A percentile compares a stretch with the other conserved stretches of the same genome.
Evolutionary conservation across 2,329 filamentous ascomycete species (phyloP).

Genomic region (Arachnomyces sp.): DNA sequence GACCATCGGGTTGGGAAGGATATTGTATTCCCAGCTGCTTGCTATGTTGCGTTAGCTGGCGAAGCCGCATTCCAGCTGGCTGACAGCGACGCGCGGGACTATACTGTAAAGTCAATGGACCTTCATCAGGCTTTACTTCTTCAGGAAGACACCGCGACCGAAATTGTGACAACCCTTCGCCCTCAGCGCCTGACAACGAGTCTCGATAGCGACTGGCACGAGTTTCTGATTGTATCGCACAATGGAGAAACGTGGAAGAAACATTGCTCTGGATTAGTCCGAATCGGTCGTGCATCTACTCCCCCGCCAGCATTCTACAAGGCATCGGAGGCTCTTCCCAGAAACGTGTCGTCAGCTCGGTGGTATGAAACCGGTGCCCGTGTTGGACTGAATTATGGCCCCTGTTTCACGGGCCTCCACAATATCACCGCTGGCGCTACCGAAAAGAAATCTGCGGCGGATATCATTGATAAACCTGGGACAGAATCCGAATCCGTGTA

Average conservation of each 20-base stretch:
- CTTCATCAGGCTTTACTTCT: too few relatives aligned
- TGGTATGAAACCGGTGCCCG: too few relatives aligned
- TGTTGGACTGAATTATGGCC: conserved; percentile 5
- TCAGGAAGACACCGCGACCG: conserved; percentile 9
- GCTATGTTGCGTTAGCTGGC: conserved; percentile 18
- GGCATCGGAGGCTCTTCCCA: neutral
- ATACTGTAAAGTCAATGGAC: too few relatives aligned
- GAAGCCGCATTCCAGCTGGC: too few relatives aligned
- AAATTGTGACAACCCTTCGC: conserved; percentile 16
- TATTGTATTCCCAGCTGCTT: conserved; percentile 19
- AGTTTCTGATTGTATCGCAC: conserved; percentile 20
- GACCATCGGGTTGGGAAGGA: conserved; percentile 16
- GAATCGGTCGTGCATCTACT: too few relatives aligned
- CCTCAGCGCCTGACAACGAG: conserved; percentile 10
- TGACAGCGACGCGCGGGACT: too few relatives aligned
- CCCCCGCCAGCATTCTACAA: too few relatives aligned
- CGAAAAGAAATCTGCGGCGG: too few relatives aligned
- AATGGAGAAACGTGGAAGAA: conserved; percentile 16
- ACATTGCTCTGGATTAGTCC: conserved; percentile 18
- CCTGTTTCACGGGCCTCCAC: conserved; percentile 1
- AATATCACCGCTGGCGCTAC: too few relatives aligned
- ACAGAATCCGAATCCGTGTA: too few relatives aligned
- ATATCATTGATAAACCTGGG: too few relatives aligned
- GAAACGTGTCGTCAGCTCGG: too few relatives aligned
- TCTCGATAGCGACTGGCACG: conserved; percentile 17